These are phyloP conservation scores for Sphaerulina musiva DNA, from an alignment of 2,329 filamentous ascomycete genomes.

Conservation along the genomic window DNA sequence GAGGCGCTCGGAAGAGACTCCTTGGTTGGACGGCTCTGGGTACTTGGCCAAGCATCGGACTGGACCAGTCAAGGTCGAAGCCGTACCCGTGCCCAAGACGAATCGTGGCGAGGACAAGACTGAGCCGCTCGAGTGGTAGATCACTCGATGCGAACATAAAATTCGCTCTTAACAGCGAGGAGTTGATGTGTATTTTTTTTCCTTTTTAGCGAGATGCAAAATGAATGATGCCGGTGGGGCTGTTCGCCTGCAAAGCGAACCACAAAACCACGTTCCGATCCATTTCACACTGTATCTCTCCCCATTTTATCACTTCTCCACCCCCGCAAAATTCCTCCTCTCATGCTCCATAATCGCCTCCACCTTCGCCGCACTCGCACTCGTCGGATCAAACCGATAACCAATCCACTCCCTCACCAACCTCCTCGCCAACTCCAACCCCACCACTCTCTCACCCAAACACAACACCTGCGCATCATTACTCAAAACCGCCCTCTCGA, in stretches of 20 bases:
- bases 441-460: conserved; percentile 77
- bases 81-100: conserved; percentile 72
- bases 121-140: conserved; percentile 83
- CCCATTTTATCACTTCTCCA: not conserved
- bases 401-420: conserved; percentile 75
- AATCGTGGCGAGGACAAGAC: conserved; percentile 77
- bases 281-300: not conserved
- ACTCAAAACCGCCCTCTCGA: conserved; percentile 72
- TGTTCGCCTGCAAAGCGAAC: not conserved
- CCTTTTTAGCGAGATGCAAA: not conserved
- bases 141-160: not conserved
- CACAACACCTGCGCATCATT: conserved; percentile 85
- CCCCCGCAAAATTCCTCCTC: conserved; percentile 33
- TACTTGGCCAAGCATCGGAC: conserved; percentile 59
- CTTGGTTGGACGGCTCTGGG: conserved; percentile 82
- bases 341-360: conserved; percentile 46
- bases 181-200: not conserved
- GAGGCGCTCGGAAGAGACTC: conserved; percentile 68
- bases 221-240: not conserved
- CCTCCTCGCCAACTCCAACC: conserved; percentile 70
- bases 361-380: conserved; percentile 55
- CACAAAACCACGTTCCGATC: not conserved
- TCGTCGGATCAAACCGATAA: conserved; percentile 68
- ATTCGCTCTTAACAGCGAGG: no score
- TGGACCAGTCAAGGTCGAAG: conserved; percentile 57